Evolutionary conservation across 495 filamentous ascomycete species (phyloP).

Genomic region (Hypoxylon rickii): DNA sequence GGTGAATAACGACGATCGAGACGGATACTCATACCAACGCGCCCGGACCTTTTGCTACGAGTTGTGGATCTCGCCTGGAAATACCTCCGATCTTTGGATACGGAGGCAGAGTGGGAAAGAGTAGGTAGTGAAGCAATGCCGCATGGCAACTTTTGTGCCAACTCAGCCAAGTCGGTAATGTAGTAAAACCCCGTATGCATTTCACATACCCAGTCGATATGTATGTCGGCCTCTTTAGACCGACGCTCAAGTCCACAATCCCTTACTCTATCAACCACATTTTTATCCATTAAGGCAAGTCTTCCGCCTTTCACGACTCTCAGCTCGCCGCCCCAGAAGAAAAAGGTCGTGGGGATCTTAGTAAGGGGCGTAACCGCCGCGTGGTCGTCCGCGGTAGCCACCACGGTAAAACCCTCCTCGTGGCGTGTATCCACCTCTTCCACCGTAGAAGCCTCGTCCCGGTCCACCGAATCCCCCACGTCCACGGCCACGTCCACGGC

Average conservation of each 20-base stretch:
- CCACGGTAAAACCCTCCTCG: slow-evolving; percentile 77
- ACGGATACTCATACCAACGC: not conserved
- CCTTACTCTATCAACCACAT: slow-evolving; percentile 23
- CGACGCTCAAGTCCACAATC: slow-evolving; percentile 7
- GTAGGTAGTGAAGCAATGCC: slow-evolving; percentile 16
- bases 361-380: slow-evolving; percentile 52
- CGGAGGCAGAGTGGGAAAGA: slow-evolving; percentile 19
- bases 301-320: slow-evolving; percentile 4
- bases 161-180: slow-evolving; percentile 24
- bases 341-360: slow-evolving; percentile 6
- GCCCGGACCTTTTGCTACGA: slow-evolving; percentile 9
- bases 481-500: slow-evolving; percentile 72
- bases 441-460: slow-evolving; percentile 53
- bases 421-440: slow-evolving; percentile 67
- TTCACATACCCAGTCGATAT: slow-evolving; percentile 22
- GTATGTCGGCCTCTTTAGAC: slow-evolving; percentile 15
- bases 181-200: slow-evolving; percentile 24
- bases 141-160: slow-evolving; percentile 12
- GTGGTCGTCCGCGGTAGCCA: slow-evolving; percentile 75
- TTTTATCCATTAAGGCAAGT: slow-evolving; percentile 11
- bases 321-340: not conserved
- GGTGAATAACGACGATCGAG: slow-evolving; percentile 14
- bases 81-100: slow-evolving; percentile 11
- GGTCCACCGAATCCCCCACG: slow-evolving; percentile 62
- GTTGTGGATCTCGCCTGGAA: slow-evolving; percentile 6